phyloP scores from a whole-genome alignment of 164 flowering plant genomes.

The Macadamia tetraphylla region DNA sequence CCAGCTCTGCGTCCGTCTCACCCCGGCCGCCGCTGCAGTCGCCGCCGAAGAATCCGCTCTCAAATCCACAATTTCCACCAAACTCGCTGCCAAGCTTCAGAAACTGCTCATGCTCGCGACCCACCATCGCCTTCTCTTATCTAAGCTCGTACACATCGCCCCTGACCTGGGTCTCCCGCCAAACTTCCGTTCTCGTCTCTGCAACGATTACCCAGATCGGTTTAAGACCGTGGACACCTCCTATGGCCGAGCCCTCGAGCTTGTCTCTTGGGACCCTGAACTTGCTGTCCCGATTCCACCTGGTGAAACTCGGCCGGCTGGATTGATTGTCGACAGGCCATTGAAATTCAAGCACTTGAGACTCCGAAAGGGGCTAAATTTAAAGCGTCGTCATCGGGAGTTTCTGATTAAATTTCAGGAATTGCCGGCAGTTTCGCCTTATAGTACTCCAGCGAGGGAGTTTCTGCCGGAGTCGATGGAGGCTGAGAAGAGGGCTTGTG shows the following conservation, averaged over 20 bases:
- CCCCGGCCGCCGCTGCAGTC: slow-evolving; percentile 57
- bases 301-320: slow-evolving; percentile 19
- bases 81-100: slow-evolving; percentile 66
- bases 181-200: slow-evolving; percentile 78
- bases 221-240: slow-evolving; percentile 78
- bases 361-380: slow-evolving; percentile 67
- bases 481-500: slow-evolving; percentile 90
- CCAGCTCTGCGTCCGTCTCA: slow-evolving; percentile 72
- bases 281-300: slow-evolving; percentile 49
- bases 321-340: slow-evolving; percentile 73
- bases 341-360: slow-evolving; percentile 72
- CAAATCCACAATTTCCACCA: slow-evolving; percentile 28
- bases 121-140: slow-evolving; percentile 68
- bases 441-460: slow-evolving; percentile 30
- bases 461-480: slow-evolving; percentile 43
- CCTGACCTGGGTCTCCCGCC: slow-evolving; percentile 92
- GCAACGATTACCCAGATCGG: slow-evolving; percentile 65
- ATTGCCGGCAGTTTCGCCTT: slow-evolving; percentile 61
- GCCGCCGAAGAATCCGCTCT: slow-evolving; percentile 44
- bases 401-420: slow-evolving; percentile 62
- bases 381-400: slow-evolving; percentile 64
- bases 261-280: slow-evolving; percentile 62
- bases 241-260: slow-evolving; percentile 91
- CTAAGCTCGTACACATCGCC: slow-evolving; percentile 81
- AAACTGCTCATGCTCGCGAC: slow-evolving; percentile 86